Percentiles rank a stretch among this genome's conserved stretches.
Evolutionary conservation across 2,329 filamentous ascomycete species (phyloP).

Genomic region (Stachybotrys chartarum): DNA sequence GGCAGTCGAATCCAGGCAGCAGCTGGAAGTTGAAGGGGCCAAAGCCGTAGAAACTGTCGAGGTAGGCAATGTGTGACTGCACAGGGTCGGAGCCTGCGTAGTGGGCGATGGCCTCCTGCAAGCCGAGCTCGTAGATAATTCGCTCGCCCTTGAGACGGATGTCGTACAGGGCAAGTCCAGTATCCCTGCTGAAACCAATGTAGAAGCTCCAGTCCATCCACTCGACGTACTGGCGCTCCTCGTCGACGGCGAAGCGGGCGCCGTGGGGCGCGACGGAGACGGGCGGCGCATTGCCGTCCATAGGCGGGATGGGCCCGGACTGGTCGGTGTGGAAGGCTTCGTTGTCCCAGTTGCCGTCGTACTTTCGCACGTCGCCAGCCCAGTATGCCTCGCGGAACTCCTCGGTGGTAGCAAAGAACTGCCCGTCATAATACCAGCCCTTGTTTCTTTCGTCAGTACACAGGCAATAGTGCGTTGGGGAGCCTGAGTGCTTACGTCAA

Average conservation of each 20-base stretch:
- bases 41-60: conserved; percentile 43
- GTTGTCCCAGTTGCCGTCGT: conserved; percentile 39
- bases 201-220: conserved; percentile 41
- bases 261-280: conserved; percentile 5
- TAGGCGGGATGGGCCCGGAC: conserved; percentile 18
- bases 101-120: conserved; percentile 48
- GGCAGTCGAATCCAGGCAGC: conserved; percentile 44
- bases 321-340: conserved; percentile 36
- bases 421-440: conserved; percentile 48
- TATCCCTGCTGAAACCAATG: conserved; percentile 37
- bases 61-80: conserved; percentile 35
- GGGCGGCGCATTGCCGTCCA: conserved; percentile 4
- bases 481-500: too few species aligned
- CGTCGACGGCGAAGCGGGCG: conserved; percentile 6
- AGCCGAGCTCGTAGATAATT: conserved; percentile 46
- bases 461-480: too few species aligned
- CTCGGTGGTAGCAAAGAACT: conserved; percentile 43
- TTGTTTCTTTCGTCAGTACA: too few species aligned
- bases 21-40: conserved; percentile 37
- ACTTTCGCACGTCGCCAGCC: conserved; percentile 35
- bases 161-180: conserved; percentile 41
- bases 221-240: conserved; percentile 7
- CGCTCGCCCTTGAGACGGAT: conserved; percentile 48
- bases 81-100: conserved; percentile 41
- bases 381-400: conserved; percentile 37